Percentiles rank a stretch among this genome's conserved stretches.
These are phyloP conservation scores for Glaciozyma antarctica DNA, from an alignment of 768 basidiomycete genomes.

Conservation along the genomic window DNA sequence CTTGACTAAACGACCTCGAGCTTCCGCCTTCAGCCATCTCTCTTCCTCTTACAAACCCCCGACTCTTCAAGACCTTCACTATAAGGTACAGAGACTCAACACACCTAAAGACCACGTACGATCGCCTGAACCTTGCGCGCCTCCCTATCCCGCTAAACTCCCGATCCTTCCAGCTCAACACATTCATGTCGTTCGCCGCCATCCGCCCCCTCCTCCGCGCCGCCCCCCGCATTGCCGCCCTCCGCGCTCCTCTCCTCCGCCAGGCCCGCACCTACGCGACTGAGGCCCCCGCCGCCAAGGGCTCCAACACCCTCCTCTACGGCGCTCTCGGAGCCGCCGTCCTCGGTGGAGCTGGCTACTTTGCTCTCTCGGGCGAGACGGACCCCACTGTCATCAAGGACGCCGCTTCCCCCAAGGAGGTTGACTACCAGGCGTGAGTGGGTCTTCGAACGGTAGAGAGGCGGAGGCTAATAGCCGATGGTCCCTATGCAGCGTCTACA, in stretches of 20 bases:
- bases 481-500: constrained; percentile 60
- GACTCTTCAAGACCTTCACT: too few relatives aligned
- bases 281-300: neutral
- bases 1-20: too few relatives aligned
- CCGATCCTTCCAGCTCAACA: too few relatives aligned
- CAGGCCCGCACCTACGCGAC: constrained; percentile 6
- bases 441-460: neutral
- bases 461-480: constrained; percentile 8
- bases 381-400: constrained; percentile 54
- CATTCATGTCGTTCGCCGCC: constrained; percentile 5
- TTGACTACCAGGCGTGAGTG: constrained; percentile 62
- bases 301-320: constrained; percentile 12
- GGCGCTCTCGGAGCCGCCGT: constrained; percentile 50
- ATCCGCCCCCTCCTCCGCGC: constrained; percentile 17
- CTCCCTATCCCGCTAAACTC: too few relatives aligned
- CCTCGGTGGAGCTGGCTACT: constrained; percentile 58
- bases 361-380: constrained; percentile 46
- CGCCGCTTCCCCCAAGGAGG: constrained; percentile 60
- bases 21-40: too few relatives aligned
- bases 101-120: too few relatives aligned
- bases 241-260: constrained; percentile 3
- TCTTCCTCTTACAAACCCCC: too few relatives aligned
- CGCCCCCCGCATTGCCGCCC: constrained; percentile 14
- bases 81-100: too few relatives aligned
- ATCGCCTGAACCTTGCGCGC: too few relatives aligned